These are phyloP conservation scores for Claviceps digitariae DNA, from an alignment of 2,329 filamentous ascomycete genomes.

Conservation along the genomic window DNA sequence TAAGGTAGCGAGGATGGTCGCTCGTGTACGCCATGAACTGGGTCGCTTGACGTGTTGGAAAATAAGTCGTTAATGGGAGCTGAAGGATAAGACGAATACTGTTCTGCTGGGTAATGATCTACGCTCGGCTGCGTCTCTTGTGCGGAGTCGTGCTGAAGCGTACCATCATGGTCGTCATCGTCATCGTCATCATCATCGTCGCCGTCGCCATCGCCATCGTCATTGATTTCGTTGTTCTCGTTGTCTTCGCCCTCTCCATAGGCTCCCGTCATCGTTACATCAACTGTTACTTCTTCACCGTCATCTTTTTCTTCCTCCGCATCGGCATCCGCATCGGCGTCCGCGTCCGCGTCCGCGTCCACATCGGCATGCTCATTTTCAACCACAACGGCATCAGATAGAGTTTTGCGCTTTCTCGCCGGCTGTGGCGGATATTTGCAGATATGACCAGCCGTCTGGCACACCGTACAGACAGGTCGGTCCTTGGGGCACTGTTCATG, in stretches of 20 bases:
- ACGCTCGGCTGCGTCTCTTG: neutral
- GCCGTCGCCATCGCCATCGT: conserved; percentile 5
- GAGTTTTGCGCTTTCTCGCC: conserved; percentile 12
- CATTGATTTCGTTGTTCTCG: neutral
- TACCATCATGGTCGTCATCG: conserved; percentile 9
- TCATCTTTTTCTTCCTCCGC: neutral
- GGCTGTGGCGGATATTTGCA: conserved; percentile 28
- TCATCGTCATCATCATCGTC: neutral
- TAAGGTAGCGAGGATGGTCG: conserved; percentile 12
- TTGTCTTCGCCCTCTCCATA: neutral
- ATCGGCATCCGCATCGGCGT: neutral
- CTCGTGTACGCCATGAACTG: conserved; percentile 10
- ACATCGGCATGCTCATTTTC: conserved; percentile 7
- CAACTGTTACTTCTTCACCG: neutral
- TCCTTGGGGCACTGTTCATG: conserved; percentile 25
- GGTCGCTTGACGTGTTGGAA: conserved; percentile 6
- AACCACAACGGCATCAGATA: conserved; percentile 9
- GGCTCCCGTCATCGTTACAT: neutral
- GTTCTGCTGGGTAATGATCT: conserved; percentile 2
- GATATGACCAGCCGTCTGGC: conserved; percentile 15
- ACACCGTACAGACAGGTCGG: conserved; percentile 26
- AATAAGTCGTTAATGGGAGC: conserved; percentile 14
- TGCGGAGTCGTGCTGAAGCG: neutral
- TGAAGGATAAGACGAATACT: conserved; percentile 15
- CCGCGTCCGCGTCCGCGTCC: conserved; percentile 7